Base-by-base conservation (phyloP, 2,329 filamentous ascomycete species). In the Xylariomycetidae sp. region DNA sequence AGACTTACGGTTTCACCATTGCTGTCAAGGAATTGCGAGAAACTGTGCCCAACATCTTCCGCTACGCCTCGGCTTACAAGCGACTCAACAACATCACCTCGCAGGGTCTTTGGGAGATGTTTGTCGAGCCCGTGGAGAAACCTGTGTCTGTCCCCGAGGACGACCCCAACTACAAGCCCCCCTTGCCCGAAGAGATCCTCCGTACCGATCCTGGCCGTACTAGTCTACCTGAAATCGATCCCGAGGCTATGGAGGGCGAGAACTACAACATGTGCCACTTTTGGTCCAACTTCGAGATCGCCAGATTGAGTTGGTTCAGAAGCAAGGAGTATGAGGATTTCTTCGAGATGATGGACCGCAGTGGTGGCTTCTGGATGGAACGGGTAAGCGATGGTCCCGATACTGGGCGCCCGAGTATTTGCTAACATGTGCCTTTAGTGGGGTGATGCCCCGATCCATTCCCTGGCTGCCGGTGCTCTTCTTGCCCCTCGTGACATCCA, bases 231-330 rank as follows among this genome's bases (percentile, higher is more conserved):
- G 79, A 92, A 25, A 84, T 95, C 36, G 87, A 96, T 53, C 80
- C 83, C 0, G 89, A 96, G 54, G 76, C 81, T 25, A 98, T 98
- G 92, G 90, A 96, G 57, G 87, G 88, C 43, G 92, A 98, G 60
- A 85, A 81, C 51, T 98, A 98, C 72, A 98, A 98, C 67, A 98
- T 98, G 92, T 98, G 92, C 60, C 92, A 98, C 68, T 98, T 95
- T 70, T 98, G 92, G 92, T 95, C 88, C 60, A 98, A 98, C 61
- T 98, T 98, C 49, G 92, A 98, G 63, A 98, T 98, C 64, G 92
- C 92, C 10, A 79, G 81, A 39, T 74, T 98, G 40, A 83, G 86
- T 64, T 98, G 88, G 79, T 96, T 96, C 75, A 79, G 92, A 49
- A 95, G 89, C 68, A 90, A 95, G 64, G 85, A 88, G 56, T 98